These are phyloP conservation scores for Candida quercuum DNA, from an alignment of 805 yeast genomes.

Conservation along the genomic window DNA sequence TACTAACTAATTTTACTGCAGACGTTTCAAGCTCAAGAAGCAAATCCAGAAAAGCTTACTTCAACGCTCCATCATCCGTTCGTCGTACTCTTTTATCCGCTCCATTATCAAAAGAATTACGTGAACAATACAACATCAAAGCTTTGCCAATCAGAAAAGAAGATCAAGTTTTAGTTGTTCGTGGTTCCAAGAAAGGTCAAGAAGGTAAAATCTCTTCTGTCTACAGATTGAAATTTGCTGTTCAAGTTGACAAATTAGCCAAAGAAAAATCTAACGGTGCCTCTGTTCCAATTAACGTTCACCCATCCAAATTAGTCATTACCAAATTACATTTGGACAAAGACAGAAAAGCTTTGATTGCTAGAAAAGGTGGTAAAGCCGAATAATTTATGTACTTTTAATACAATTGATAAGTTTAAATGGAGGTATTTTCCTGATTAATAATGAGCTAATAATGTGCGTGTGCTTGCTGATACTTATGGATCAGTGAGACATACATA, in stretches of 20 bases:
- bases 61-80: constrained; percentile 93
- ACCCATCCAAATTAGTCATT: constrained; percentile 98
- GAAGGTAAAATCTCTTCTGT: constrained; percentile 98
- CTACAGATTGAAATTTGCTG: constrained; percentile 96
- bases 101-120: constrained; percentile 98
- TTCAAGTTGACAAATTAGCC: constrained; percentile 95
- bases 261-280: constrained; percentile 98
- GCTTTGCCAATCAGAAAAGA: constrained; percentile 97
- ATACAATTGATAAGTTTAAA: constrained; percentile 9
- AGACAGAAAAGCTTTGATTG: constrained; percentile 97
- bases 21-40: constrained; percentile 99
- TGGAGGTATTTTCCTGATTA: constrained; percentile 2
- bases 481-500: too few relatives aligned
- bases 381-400: constrained; percentile 51
- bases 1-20: constrained; percentile 21
- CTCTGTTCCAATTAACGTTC: constrained; percentile 92
- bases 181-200: constrained; percentile 99
- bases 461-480: too few relatives aligned
- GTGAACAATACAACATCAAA: constrained; percentile 94
- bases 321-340: constrained; percentile 97
- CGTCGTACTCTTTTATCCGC: constrained; percentile 96
- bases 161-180: constrained; percentile 91
- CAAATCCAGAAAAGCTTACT: constrained; percentile 99
- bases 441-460: too few relatives aligned
- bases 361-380: constrained; percentile 96